These are phyloP conservation scores for Colletotrichum tanaceti DNA, from an alignment of 2,329 filamentous ascomycete species.

Conservation along the genomic window DNA sequence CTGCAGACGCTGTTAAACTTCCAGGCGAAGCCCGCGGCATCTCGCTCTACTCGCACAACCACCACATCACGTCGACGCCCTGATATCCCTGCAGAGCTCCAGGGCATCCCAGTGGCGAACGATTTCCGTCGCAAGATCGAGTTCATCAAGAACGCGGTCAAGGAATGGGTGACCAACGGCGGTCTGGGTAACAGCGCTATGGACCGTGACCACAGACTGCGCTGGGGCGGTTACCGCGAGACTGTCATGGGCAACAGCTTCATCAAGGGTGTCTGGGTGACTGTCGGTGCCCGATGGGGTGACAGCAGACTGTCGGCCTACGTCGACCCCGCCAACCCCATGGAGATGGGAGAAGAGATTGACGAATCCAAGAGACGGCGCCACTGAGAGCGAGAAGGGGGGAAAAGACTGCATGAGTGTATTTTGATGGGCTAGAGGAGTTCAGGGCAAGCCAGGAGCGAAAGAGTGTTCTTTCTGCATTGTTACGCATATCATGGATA, in stretches of 20 bases:
- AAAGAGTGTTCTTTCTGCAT: conserved; percentile 19
- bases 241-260: conserved; percentile 62
- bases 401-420: background rate
- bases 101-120: conserved; percentile 77
- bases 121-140: conserved; percentile 79
- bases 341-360: conserved; percentile 66
- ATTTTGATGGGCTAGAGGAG: background rate
- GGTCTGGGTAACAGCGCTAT: conserved; percentile 77
- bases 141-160: conserved; percentile 75
- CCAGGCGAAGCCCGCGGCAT: conserved; percentile 57
- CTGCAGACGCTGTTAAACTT: conserved; percentile 81
- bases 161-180: conserved; percentile 77
- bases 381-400: conserved; percentile 31
- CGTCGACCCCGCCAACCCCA: conserved; percentile 66
- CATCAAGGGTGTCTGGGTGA: conserved; percentile 76
- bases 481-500: conserved; percentile 36
- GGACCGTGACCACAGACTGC: conserved; percentile 63
- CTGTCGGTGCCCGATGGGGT: conserved; percentile 71
- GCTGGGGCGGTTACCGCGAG: conserved; percentile 71
- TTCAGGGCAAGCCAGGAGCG: conserved; percentile 17
- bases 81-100: conserved; percentile 69
- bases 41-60: conserved; percentile 57
- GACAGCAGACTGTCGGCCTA: conserved; percentile 67
- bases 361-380: conserved; percentile 55
- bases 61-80: conserved; percentile 65